phyloP scores from a whole-genome alignment of 176 grass and related monocot species.

The Calamus simplicifolius region DNA sequence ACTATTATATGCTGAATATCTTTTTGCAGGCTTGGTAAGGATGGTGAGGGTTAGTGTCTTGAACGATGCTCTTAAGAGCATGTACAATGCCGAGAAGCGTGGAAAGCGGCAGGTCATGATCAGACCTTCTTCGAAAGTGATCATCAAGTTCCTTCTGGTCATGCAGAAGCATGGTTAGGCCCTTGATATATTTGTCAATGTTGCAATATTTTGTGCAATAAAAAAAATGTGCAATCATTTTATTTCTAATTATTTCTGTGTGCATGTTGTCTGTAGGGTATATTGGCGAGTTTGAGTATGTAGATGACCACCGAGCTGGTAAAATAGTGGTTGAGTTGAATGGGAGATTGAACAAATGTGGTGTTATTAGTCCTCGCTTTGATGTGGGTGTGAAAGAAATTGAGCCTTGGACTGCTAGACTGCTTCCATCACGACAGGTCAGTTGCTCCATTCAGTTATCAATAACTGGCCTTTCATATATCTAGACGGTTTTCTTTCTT shows the following conservation, averaged over 20 bases:
- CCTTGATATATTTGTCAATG: not conserved
- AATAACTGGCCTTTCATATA: no score
- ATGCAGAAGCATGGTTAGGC: slow-evolving; percentile 75
- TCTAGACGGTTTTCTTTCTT: no score
- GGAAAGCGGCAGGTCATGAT: slow-evolving; percentile 70
- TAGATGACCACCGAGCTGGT: slow-evolving; percentile 52
- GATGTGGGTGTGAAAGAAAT: slow-evolving; percentile 72
- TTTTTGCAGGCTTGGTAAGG: slow-evolving; percentile 20
- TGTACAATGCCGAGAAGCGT: slow-evolving; percentile 85
- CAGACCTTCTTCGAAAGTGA: slow-evolving; percentile 69
- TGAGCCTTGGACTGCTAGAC: slow-evolving; percentile 49
- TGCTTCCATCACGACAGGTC: slow-evolving; percentile 55
- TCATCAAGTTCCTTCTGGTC: slow-evolving; percentile 64
- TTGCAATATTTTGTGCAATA: not conserved
- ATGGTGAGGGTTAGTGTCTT: slow-evolving; percentile 77
- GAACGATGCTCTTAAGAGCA: slow-evolving; percentile 72
- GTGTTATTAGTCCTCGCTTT: slow-evolving; percentile 58
- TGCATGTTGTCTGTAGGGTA: slow-evolving; percentile 26
- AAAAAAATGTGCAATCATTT: not conserved
- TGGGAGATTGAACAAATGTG: slow-evolving; percentile 65
- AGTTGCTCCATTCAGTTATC: not conserved
- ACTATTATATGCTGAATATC: no score
- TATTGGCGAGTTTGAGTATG: slow-evolving; percentile 57
- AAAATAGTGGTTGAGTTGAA: slow-evolving; percentile 59
- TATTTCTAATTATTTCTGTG: not conserved